These are phyloP conservation scores for Suillus alpinus DNA, from an alignment of 768 basidiomycete genomes.

Conservation along the genomic window DNA sequence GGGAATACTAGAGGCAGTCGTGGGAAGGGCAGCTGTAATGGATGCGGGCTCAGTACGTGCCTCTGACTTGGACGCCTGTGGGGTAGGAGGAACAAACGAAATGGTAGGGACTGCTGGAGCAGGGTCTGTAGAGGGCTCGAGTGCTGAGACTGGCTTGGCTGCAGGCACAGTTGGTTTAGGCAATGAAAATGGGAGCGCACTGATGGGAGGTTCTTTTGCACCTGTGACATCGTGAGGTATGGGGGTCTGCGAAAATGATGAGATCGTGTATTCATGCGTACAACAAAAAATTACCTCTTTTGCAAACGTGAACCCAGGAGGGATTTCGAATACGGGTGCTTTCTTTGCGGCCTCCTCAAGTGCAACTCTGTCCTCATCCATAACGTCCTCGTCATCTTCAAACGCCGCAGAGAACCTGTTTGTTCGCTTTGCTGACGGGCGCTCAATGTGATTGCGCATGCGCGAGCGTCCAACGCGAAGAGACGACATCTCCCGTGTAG, in stretches of 20 bases:
- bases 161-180: conserved; percentile 31
- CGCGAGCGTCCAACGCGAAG: conserved; percentile 66
- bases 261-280: not conserved
- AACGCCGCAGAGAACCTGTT: conserved; percentile 68
- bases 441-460: conserved; percentile 57
- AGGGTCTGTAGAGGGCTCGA: conserved; percentile 7
- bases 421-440: conserved; percentile 46
- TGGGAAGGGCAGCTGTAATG: conserved; percentile 8
- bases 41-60: conserved; percentile 14
- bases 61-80: conserved; percentile 18
- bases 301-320: conserved; percentile 65
- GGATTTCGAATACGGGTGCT: conserved; percentile 56
- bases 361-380: conserved; percentile 38
- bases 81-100: conserved; percentile 24
- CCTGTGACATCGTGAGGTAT: conserved; percentile 38
- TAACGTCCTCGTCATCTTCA: conserved; percentile 46
- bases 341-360: conserved; percentile 57
- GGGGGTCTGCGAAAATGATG: conserved; percentile 25
- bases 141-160: conserved; percentile 12
- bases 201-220: conserved; percentile 66
- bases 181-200: conserved; percentile 64
- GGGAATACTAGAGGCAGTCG: conserved; percentile 38
- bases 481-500: conserved; percentile 41
- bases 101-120: conserved; percentile 19
- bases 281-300: conserved; percentile 44